Conservation (phyloP, 2,329 filamentous ascomycete species). For the Penicillium expansum region DNA sequence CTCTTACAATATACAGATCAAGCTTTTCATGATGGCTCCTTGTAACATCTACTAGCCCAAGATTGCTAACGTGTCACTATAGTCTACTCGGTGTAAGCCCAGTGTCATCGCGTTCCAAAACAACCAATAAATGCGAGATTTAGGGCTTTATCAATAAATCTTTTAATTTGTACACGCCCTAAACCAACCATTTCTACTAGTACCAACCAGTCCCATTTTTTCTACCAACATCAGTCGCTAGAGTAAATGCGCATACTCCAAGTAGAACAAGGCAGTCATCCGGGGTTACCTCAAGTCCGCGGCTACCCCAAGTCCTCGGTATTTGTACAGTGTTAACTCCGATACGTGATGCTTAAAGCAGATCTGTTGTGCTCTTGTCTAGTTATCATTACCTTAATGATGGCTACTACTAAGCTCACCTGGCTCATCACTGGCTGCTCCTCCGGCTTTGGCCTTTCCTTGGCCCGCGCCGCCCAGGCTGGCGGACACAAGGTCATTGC, state of each 20-base stretch:
- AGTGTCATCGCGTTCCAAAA: background rate
- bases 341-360: background rate
- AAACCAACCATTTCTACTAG: background rate
- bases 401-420: background rate
- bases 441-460: conserved; percentile 20
- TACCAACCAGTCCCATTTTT: background rate
- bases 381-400: background rate
- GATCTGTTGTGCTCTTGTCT: background rate
- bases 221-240: too few species aligned
- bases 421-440: conserved; percentile 25
- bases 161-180: background rate
- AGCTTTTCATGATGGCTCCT: background rate
- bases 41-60: background rate
- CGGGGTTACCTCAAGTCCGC: background rate
- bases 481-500: conserved; percentile 26
- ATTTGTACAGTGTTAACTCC: background rate
- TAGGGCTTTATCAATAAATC: background rate
- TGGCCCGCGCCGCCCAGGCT: conserved; percentile 21
- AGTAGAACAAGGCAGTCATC: background rate
- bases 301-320: background rate
- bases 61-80: background rate
- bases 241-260: background rate
- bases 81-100: background rate
- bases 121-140: background rate
- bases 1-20: background rate